Conservation (phyloP, 2,329 filamentous ascomycete species). For the Colletotrichum tropicicola region DNA sequence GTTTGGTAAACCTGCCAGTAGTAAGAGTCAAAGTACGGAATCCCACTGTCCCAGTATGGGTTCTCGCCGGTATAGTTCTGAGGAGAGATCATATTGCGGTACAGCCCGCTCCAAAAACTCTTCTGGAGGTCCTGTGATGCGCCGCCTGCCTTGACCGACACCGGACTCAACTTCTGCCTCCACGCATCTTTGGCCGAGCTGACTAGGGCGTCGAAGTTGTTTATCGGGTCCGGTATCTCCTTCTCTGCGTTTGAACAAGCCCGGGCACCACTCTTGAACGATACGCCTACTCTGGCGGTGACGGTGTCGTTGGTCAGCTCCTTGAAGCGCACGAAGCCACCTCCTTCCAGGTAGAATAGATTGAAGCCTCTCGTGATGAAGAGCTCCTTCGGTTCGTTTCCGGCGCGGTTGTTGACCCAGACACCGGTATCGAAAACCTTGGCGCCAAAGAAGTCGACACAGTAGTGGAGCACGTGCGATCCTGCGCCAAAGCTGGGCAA, state of each 20-base stretch:
- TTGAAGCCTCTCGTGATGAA: conserved; percentile 51
- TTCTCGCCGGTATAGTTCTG: conserved; percentile 75
- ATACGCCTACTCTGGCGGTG: conserved; percentile 68
- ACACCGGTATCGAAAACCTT: conserved; percentile 44
- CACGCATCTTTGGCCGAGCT: conserved; percentile 61
- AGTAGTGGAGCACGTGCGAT: conserved; percentile 66
- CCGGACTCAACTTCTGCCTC: conserved; percentile 63
- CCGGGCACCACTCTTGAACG: conserved; percentile 68
- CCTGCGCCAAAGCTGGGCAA: conserved; percentile 69
- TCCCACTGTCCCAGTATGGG: conserved; percentile 66
- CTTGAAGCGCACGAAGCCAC: conserved; percentile 66
- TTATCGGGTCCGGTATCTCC: conserved; percentile 56
- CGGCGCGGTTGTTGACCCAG: conserved; percentile 50
- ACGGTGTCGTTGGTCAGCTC: conserved; percentile 54
- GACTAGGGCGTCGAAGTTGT: conserved; percentile 61
- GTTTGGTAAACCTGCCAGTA: conserved; percentile 38
- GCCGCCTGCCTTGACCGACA: conserved; percentile 58
- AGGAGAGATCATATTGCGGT: conserved; percentile 69
- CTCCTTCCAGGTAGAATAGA: conserved; percentile 52
- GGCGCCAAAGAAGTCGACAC: conserved; percentile 64
- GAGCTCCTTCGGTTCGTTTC: conserved; percentile 46
- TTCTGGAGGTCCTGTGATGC: conserved; percentile 61
- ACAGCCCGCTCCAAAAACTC: conserved; percentile 70
- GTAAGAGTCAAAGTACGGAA: conserved; percentile 70
- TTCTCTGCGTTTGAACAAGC: conserved; percentile 70